Percentiles rank a stretch among this genome's conserved stretches.
These are phyloP conservation scores for Pestalotiopsis sp. DNA, from an alignment of 2,329 filamentous ascomycete genomes.

Conservation along the genomic window DNA sequence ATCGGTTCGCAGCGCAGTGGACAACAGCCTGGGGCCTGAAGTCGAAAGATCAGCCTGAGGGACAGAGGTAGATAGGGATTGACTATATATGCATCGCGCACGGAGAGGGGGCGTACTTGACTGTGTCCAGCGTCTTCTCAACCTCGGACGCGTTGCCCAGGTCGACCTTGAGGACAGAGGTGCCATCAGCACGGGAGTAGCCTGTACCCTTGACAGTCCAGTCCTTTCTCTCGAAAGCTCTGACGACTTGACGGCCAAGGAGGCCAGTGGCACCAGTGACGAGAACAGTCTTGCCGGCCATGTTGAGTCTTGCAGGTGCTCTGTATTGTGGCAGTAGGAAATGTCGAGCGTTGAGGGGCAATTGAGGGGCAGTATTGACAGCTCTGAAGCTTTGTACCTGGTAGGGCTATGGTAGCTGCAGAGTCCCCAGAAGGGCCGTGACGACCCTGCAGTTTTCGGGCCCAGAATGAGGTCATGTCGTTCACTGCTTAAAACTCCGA, in stretches of 20 bases:
- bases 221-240: slow-evolving; percentile 65
- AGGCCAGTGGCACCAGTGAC: slow-evolving; percentile 85
- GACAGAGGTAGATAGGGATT: background rate
- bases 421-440: background rate
- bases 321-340: background rate
- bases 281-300: slow-evolving; percentile 58
- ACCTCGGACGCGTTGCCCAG: slow-evolving; percentile 50
- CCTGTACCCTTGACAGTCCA: slow-evolving; percentile 77
- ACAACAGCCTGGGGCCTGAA: slow-evolving; percentile 74
- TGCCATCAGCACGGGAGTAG: slow-evolving; percentile 71
- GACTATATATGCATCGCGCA: background rate
- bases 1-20: slow-evolving; percentile 90
- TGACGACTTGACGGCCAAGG: slow-evolving; percentile 76
- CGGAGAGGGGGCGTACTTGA: slow-evolving; percentile 46
- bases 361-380: slow-evolving; percentile 3
- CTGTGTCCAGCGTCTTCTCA: slow-evolving; percentile 49
- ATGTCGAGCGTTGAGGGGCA: slow-evolving; percentile 5
- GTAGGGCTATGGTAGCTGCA: background rate
- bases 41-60: background rate
- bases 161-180: slow-evolving; percentile 64
- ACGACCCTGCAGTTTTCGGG: background rate
- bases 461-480: background rate
- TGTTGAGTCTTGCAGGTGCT: slow-evolving; percentile 15
- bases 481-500: background rate
- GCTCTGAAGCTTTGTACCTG: slow-evolving; percentile 1